phyloP scores from a whole-genome alignment of 495 filamentous ascomycete species.

The Astrocystis sublimbata region DNA sequence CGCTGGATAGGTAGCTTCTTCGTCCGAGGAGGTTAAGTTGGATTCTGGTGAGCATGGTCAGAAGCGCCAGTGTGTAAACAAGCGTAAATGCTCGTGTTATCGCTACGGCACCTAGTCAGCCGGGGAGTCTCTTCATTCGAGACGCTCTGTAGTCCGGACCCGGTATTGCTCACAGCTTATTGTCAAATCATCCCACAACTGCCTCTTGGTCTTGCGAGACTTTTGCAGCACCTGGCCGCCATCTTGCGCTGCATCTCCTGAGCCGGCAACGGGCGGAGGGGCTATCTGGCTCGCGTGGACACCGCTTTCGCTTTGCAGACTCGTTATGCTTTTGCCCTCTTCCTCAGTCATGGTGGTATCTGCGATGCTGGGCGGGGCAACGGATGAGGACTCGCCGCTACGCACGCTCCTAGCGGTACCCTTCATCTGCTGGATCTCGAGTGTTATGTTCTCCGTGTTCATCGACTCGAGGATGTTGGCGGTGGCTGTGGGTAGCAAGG shows the following conservation, averaged over 20 bases:
- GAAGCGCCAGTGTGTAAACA: constrained; percentile 83
- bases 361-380: constrained; percentile 68
- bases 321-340: constrained; percentile 74
- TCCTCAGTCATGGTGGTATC: constrained; percentile 63
- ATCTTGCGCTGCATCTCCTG: constrained; percentile 41
- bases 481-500: constrained; percentile 87
- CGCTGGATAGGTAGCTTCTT: constrained; percentile 90
- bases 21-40: constrained; percentile 97
- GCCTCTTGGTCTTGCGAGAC: constrained; percentile 77
- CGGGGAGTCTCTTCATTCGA: background rate
- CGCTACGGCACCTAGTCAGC: constrained; percentile 58
- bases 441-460: constrained; percentile 84
- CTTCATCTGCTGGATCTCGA: constrained; percentile 92
- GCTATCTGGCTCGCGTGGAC: constrained; percentile 75
- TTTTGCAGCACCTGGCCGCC: constrained; percentile 40
- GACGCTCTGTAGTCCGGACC: background rate
- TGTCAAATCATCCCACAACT: constrained; percentile 97
- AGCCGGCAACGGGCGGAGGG: constrained; percentile 40
- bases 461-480: constrained; percentile 84
- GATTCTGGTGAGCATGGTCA: constrained; percentile 89
- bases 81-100: constrained; percentile 89
- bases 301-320: constrained; percentile 75
- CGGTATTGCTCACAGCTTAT: constrained; percentile 70
- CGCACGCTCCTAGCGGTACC: constrained; percentile 68
- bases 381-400: constrained; percentile 62